phyloP scores from a whole-genome alignment of 257 asterid species.

The Salvia miltiorrhiza region DNA sequence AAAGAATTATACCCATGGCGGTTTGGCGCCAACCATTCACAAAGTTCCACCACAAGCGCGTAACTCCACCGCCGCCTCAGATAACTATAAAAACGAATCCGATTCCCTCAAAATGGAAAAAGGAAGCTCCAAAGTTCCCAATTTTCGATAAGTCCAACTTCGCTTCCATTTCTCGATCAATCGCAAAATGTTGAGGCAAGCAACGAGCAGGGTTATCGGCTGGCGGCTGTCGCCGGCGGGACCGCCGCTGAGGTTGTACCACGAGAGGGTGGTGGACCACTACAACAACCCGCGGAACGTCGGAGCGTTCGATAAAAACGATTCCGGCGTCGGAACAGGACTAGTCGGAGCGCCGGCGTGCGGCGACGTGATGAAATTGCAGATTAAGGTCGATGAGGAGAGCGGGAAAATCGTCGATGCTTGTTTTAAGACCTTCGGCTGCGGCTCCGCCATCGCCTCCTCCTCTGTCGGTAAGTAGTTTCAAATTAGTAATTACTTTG shows the following conservation, averaged over 20 bases:
- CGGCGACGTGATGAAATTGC: conserved; percentile 94
- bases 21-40: not conserved
- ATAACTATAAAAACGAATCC: conserved; percentile 20
- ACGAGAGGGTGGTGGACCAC: conserved; percentile 96
- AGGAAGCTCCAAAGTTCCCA: not conserved
- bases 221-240: conserved; percentile 27
- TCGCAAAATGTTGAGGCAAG: conserved; percentile 53
- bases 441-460: conserved; percentile 94
- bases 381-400: conserved; percentile 74
- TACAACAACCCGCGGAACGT: conserved; percentile 90
- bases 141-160: not conserved
- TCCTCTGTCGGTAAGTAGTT: conserved; percentile 75
- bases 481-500: not conserved
- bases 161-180: not conserved
- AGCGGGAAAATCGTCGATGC: conserved; percentile 83
- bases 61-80: conserved; percentile 16
- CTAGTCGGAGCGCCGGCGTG: conserved; percentile 97
- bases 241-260: conserved; percentile 45
- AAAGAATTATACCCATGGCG: no score
- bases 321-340: conserved; percentile 77
- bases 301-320: conserved; percentile 81
- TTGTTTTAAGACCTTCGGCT: conserved; percentile 91
- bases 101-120: conserved; percentile 13
- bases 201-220: conserved; percentile 35
- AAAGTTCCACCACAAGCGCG: not conserved